Base-by-base conservation (phyloP, 2,329 filamentous ascomycete species). In the Neopestalotiopsis rosae region DNA sequence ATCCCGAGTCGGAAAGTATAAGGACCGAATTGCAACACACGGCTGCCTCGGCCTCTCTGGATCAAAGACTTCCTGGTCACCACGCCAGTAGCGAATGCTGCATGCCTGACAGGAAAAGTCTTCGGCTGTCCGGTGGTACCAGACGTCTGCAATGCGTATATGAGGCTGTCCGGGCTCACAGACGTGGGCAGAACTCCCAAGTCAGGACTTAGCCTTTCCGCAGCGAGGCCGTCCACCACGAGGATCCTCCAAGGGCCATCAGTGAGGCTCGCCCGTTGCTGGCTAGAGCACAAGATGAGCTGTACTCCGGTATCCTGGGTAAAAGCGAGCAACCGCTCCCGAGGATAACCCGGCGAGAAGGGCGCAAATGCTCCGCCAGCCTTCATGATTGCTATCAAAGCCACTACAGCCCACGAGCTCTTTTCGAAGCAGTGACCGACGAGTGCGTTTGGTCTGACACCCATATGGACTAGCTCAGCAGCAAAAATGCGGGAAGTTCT, bases 101-200 rank as follows among this genome's bases (percentile, higher is more conserved):
- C 5, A 32, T 67, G 65, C n/a, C 45, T 5, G 4, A 67, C 10
- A 1, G 30, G 10, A 3, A 67, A n/a, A 1, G 34, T 34, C 38
- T 61, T 67, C 3, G 65, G 65, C 13, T 12, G 10, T 5, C 65
- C 65, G 4, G 65, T 61, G n/a, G 17, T 30, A 5, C 56, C 56
- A 4, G 56, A 49, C 5, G 56, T 67, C 34, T 49, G 61, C 4
- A 61, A 14, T 14, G 32, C 34, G 42, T 61, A 67, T 12, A 32
- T 13, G 4, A 42, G 67, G 30, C 75, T 75, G 17, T 82, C 61
- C 2, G 70, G 71, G 10, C 20, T n/a, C 7, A 52, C 63, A 28
- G 24, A 28, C 24, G 2, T 28, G 28, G 5, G 6, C 13, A 17
- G 45, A 7, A 49, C 17, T 30, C 6, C n/a, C 2, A 28, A 40